Base-by-base conservation (phyloP, 2,329 filamentous ascomycete species). In the Calonectria pteridis region DNA sequence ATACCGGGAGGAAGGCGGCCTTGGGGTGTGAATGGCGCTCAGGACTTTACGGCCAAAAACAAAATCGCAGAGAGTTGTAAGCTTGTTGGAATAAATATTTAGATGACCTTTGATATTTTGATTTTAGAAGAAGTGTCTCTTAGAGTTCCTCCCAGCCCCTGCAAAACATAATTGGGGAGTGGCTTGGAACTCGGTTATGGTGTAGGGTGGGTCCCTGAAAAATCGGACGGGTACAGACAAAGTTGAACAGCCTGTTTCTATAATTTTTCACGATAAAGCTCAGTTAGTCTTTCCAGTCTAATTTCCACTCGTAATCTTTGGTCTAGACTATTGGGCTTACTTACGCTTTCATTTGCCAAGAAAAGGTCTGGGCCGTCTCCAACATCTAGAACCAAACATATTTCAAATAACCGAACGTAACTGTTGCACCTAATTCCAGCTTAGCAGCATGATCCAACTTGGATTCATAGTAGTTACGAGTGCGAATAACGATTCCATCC, bases 201-300 rank as follows among this genome's bases (percentile, higher is more conserved):
- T 46, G 7, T 46, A 46, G 43, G 43, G 43, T 46, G 23, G 23
- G 13, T 6, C 1, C 11, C 9, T 46, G 9, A 10, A 11, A 9
- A 13, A 46, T 14, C 3, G 2, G 10, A 13, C n/a, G 13, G 9
- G n/a, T 2, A 11, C 10, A 46, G 20, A n/a, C 9, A n/a, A 23
- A 46, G 2, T 1, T 2, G 6, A 43, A n/a, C 14, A 18, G 6
- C 40, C n/a, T 4, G 14, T 40, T 46, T 46, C 6, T 46, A 1
- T 46, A 5, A 46, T 46, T 23, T 13, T 46, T n/a, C n/a, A 7
- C 11, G 9, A n/a, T 46, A 7, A n/a, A n/a, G 11, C 6, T 46
- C 7, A 9, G 2, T 4, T n/a, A n/a, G 23, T 46, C 20, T 46
- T n/a, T 1, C 7, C 1, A 11, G 9, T 11, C 4, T 3, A 10